Base-by-base conservation (phyloP, 1,139 yeast genomes). In the Lizanozyma gosingica region DNA sequence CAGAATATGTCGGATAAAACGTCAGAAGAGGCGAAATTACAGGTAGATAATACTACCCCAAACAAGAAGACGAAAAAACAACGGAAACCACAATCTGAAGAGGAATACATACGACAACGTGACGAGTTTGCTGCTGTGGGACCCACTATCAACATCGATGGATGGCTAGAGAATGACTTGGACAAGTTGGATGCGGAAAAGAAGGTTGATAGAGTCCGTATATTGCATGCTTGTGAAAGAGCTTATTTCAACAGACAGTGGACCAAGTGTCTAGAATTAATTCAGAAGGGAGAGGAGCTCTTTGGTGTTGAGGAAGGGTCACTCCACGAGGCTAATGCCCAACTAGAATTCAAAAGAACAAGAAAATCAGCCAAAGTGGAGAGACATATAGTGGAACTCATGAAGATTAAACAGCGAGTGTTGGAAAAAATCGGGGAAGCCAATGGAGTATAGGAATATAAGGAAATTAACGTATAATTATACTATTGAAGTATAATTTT, bases 161-260 rank as follows among this genome's bases (percentile, higher is more conserved):
- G 55, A 37, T 67, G 73, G 72, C 55, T 68, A 8, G 53, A 48
- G 17, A 60, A 61, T 27, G 48, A 50, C n/a, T 42, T 55, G 11
- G 45, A 51, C 2, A 22, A 41, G 6, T 47, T 67, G 15, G 59
- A 62, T 37, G 42, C 51, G 3, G 41, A 45, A 3, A 48, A 54
- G 29, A 69, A 69, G 45, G 50, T 60, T 3, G 71, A 67, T 48
- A 53, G 72, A 33, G 61, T 57, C 11, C 54, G 50, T 35, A 49
- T 67, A 39, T 51, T 68, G 29, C 67, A 66, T 47, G 71, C 70
- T 2, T 65, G 71, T 47, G 74, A 70, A 45, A 56, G 59, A 47
- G 63, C 68, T 0, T 70, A 69, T 47, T 70, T 54, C 45, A 47
- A 49, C 34, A 51, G 58, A 33, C 60, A 68, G 40, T 70, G 63